These are phyloP conservation scores for Coccinonectria pachysandricola DNA, from an alignment of 2,329 filamentous ascomycete species.

Conservation along the genomic window DNA sequence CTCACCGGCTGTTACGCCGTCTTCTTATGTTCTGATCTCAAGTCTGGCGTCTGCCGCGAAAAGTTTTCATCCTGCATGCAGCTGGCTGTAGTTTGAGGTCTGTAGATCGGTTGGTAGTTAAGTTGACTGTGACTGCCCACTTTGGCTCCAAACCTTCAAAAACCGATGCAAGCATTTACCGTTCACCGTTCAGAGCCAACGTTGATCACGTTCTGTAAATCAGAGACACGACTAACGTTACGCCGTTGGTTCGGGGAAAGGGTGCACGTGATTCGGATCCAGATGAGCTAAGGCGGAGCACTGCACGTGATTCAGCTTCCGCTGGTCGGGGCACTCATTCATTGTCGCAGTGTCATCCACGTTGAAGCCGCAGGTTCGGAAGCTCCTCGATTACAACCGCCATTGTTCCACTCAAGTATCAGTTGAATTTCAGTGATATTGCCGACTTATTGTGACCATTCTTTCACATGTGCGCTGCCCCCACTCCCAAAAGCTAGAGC, in stretches of 20 bases:
- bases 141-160: too few relatives aligned
- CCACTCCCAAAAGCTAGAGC: constrained; percentile 3
- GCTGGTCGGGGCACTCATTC: constrained; percentile 10
- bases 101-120: too few relatives aligned
- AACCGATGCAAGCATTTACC: too few relatives aligned
- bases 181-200: not conserved
- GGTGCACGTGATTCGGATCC: constrained; percentile 13
- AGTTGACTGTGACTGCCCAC: too few relatives aligned
- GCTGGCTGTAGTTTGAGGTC: too few relatives aligned
- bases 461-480: constrained; percentile 23
- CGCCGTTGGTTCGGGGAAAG: constrained; percentile 2
- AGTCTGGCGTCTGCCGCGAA: too few relatives aligned
- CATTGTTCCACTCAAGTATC: constrained; percentile 30
- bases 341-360: constrained; percentile 15
- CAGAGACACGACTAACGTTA: not conserved
- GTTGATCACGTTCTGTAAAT: too few relatives aligned
- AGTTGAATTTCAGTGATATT: constrained; percentile 29
- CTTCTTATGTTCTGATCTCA: too few relatives aligned
- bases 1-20: too few relatives aligned
- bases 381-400: constrained; percentile 24
- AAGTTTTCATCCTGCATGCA: too few relatives aligned
- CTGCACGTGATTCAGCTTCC: constrained; percentile 15
- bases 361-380: constrained; percentile 11
- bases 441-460: constrained; percentile 22
- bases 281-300: constrained; percentile 17